These are phyloP conservation scores for Amborella trichopoda DNA, from an alignment of 164 flowering plant species.

Conservation along the genomic window DNA sequence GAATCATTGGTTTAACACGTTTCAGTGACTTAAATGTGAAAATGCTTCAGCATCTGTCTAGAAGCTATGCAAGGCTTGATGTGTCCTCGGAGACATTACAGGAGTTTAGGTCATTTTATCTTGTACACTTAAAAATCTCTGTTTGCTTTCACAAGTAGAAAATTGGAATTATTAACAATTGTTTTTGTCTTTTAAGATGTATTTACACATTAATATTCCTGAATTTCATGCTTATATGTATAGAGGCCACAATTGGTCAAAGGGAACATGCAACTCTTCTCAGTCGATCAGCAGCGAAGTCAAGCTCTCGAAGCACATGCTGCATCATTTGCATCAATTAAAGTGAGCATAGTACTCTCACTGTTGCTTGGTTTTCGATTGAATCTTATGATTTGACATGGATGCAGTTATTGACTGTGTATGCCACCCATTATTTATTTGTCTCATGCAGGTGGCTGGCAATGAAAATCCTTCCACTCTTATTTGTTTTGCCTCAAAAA, in stretches of 20 bases:
- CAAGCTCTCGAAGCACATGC: slow-evolving; percentile 99
- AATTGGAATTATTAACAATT: too few species aligned
- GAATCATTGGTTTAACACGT: too few species aligned
- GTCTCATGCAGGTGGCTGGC: slow-evolving; percentile 57
- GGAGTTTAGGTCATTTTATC: too few species aligned
- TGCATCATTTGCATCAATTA: slow-evolving; percentile 80
- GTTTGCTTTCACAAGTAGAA: too few species aligned
- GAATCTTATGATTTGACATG: neutral
- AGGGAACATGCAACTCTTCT: slow-evolving; percentile 97
- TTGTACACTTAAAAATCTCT: too few species aligned
- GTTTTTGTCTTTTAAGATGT: neutral
- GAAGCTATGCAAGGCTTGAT: too few species aligned
- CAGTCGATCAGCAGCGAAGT: slow-evolving; percentile 98
- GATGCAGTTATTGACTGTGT: neutral
- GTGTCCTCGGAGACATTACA: too few species aligned
- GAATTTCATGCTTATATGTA: too few species aligned
- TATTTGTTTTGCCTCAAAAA: slow-evolving; percentile 79
- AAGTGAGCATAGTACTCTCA: too few species aligned
- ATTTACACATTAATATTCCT: neutral
- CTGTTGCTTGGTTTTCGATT: too few species aligned
- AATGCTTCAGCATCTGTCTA: too few species aligned
- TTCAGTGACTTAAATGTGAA: too few species aligned
- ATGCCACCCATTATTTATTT: neutral
- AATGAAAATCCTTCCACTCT: slow-evolving; percentile 81
- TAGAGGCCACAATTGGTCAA: slow-evolving; percentile 95